Evolutionary conservation across 148 eudicot genomes (phyloP).

Genomic region (Beta vulgaris): DNA sequence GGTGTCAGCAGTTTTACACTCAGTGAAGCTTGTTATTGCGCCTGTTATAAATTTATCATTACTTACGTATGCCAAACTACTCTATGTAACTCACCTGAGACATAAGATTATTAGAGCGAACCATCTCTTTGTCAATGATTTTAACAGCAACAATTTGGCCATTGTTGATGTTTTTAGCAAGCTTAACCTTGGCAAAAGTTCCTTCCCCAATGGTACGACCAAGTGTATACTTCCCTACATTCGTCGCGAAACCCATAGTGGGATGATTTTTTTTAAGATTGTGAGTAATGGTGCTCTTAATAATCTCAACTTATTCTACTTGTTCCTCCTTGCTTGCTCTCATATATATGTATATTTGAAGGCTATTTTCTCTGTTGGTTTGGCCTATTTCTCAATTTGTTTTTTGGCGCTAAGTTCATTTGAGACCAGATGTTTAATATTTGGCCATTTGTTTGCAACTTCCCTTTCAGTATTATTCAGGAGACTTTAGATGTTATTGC

Average conservation of each 20-base stretch:
- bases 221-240: slow-evolving; percentile 51
- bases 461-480: neutral
- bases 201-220: slow-evolving; percentile 56
- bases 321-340: neutral
- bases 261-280: neutral
- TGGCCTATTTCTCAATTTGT: neutral
- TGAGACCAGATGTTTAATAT: neutral
- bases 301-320: neutral
- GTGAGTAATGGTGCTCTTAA: neutral
- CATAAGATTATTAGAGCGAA: slow-evolving; percentile 42
- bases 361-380: neutral
- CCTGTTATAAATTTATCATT: too few species aligned
- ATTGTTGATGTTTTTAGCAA: slow-evolving; percentile 37
- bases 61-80: too few species aligned
- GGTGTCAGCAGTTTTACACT: too few species aligned
- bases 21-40: too few species aligned
- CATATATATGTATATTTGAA: neutral
- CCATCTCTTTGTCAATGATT: slow-evolving; percentile 53
- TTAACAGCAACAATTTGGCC: slow-evolving; percentile 48
- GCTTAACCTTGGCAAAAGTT: slow-evolving; percentile 51
- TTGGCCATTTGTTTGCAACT: neutral
- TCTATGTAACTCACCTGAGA: slow-evolving; percentile 39
- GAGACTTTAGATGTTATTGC: too few species aligned
- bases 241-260: slow-evolving; percentile 32
- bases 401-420: neutral